Conservation (phyloP, 805 yeast species). For the Suhomyces sp. region DNA sequence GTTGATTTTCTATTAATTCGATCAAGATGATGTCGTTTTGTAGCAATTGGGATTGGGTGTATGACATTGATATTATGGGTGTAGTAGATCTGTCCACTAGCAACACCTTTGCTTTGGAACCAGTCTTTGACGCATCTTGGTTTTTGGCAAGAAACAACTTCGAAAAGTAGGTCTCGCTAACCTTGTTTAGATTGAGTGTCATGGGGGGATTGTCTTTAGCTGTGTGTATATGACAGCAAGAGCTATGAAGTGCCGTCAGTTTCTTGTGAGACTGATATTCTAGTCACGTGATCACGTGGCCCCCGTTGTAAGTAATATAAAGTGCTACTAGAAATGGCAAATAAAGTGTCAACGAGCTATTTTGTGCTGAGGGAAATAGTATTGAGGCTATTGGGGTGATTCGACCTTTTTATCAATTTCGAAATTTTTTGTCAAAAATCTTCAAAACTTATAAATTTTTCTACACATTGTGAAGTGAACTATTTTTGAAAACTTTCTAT, state of each 20-base stretch:
- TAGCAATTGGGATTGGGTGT: conserved; percentile 82
- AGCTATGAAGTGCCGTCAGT: neutral
- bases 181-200: conserved; percentile 27
- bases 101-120: conserved; percentile 61
- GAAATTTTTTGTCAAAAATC: neutral
- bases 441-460: too few species aligned
- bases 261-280: neutral
- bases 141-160: conserved; percentile 22
- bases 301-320: neutral
- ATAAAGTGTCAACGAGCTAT: neutral
- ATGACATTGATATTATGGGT: conserved; percentile 78
- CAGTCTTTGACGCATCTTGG: conserved; percentile 8
- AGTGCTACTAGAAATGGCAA: neutral
- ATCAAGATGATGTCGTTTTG: conserved; percentile 82
- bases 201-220: conserved; percentile 7
- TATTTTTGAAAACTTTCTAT: too few species aligned
- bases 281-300: neutral
- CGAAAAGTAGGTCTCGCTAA: conserved; percentile 29
- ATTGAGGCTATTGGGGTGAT: neutral
- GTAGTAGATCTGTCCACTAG: conserved; percentile 80
- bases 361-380: neutral
- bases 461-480: too few species aligned
- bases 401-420: neutral
- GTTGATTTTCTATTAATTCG: conserved; percentile 56
- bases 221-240: neutral